phyloP scores from a whole-genome alignment of 2,329 filamentous ascomycete species.

The Botrytis cinerea region DNA sequence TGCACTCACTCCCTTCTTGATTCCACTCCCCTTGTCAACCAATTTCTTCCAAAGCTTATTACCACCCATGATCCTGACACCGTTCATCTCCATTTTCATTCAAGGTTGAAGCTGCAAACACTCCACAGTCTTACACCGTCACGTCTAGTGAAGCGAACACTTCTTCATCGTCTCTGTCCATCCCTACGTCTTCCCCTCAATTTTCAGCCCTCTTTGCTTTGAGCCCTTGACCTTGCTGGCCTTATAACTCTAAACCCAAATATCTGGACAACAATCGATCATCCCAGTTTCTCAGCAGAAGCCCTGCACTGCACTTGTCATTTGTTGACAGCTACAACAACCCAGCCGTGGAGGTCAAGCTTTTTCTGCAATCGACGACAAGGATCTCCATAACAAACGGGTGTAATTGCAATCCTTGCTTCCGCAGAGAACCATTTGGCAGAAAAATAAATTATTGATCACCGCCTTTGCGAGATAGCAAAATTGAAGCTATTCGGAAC shows the following conservation, averaged over 20 bases:
- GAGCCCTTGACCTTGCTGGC: slow-evolving; percentile 22
- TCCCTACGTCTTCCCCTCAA: slow-evolving; percentile 9
- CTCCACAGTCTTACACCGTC: neutral
- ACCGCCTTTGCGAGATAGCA: neutral
- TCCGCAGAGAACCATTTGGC: slow-evolving; percentile 6
- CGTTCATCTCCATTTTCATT: neutral
- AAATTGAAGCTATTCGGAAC: slow-evolving; percentile 20
- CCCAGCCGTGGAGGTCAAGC: slow-evolving; percentile 21
- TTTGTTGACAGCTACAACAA: slow-evolving; percentile 21
- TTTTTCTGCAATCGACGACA: slow-evolving; percentile 22
- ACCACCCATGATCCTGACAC: slow-evolving; percentile 1
- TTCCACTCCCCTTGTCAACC: neutral
- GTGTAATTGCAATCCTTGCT: slow-evolving; percentile 22
- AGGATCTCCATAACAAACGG: slow-evolving; percentile 16
- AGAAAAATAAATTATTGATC: neutral
- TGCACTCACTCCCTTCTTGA: neutral
- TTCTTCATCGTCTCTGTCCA: neutral
- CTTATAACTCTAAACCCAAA: slow-evolving; percentile 8
- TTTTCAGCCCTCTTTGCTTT: neutral
- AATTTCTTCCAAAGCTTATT: neutral
- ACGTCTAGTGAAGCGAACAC: neutral
- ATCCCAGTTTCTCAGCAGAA: slow-evolving; percentile 15
- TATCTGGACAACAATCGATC: slow-evolving; percentile 14
- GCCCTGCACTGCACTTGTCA: slow-evolving; percentile 13
- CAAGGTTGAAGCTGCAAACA: slow-evolving; percentile 7